Evolutionary conservation across 2,329 filamentous ascomycete genomes (phyloP), one percentile per base, ranked within the genome.

Genomic region (Thermoascus crustaceus): DNA sequence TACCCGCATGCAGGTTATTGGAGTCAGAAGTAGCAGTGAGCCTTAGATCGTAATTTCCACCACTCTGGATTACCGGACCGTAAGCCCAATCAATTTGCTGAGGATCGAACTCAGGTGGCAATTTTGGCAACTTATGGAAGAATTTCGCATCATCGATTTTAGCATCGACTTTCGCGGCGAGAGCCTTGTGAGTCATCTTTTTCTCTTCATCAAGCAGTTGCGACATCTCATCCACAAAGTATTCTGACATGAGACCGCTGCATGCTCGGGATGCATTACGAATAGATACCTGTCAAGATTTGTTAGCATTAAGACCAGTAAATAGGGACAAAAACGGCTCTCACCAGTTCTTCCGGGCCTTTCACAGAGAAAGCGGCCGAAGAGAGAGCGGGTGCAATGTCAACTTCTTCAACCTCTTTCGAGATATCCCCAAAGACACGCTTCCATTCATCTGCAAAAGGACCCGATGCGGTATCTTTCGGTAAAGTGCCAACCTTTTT

Each of bases 151-250:
- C 87, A 50, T 96, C 89, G 38, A 98, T 80, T 66, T 95, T 95
- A 53, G 79, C 77, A 48, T 89, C 80, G 20, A 98, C 82, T 62
- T 88, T 91, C 52, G 85, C 79, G n/a, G 85, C 80, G 5, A 98
- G 73, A 2, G 75, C 73, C 46, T 81, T 85, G 64, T 98, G 91
- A 44, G 87, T 91, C 56, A 96, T 86, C 58, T 94, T 94, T 71
- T 94, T 95, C 61, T 96, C 93, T 48, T 88, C 82, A 55, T 98
- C 91, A 41, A 98, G 77, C 34, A 96, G 82, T 49, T 84, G 82
- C 33, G 89, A 94, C 88, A 98, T 96, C 60, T 95, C 88, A 56
- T 98, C 91, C 46, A 98, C 80, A 60, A 96, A 96, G 63, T 91
- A 98, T 40, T 89, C 86, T 33, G 86, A 86, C 80, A 96, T 93